These are phyloP conservation scores for Metschnikowia reukaufii DNA, from an alignment of 805 yeast genomes.

Conservation along the genomic window DNA sequence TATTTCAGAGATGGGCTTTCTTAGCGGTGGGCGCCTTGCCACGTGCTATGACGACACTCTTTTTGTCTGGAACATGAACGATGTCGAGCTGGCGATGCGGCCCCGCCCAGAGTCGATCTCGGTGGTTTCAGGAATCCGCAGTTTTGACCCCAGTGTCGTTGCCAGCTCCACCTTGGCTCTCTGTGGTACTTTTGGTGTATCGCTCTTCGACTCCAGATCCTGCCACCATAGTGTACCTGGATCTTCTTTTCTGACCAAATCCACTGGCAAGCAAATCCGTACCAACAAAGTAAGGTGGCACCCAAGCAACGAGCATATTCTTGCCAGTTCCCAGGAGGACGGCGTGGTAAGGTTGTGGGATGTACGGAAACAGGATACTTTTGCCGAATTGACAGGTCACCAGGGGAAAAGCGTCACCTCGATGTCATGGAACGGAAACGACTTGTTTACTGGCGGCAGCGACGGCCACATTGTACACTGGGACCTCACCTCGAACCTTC, in stretches of 20 bases:
- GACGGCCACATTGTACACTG: constrained; percentile 72
- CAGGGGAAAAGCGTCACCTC: constrained; percentile 48
- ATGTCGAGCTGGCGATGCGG: constrained; percentile 41
- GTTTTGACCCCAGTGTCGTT: constrained; percentile 40
- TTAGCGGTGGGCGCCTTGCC: constrained; percentile 46
- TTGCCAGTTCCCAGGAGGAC: constrained; percentile 64
- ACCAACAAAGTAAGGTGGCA: constrained; percentile 63
- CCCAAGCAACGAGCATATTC: constrained; percentile 53
- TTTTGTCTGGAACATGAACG: constrained; percentile 74
- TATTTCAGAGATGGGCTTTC: constrained; percentile 30
- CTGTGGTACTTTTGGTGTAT: constrained; percentile 72
- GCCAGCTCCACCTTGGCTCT: constrained; percentile 47
- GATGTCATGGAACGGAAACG: constrained; percentile 59
- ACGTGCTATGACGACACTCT: constrained; percentile 67
- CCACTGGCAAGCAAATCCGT: constrained; percentile 15
- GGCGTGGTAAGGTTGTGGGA: constrained; percentile 72
- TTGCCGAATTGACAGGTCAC: constrained; percentile 57
- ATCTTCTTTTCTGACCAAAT: constrained; percentile 15
- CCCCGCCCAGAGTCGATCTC: constrained; percentile 56
- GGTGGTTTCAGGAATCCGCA: constrained; percentile 48
- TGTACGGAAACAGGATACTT: constrained; percentile 57
- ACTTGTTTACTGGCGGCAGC: constrained; percentile 56
- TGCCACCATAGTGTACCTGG: constrained; percentile 39
- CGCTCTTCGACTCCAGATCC: constrained; percentile 68
- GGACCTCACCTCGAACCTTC: constrained; percentile 45